Conservation (phyloP, 345 rosid species). For the Lepidium didymum region DNA sequence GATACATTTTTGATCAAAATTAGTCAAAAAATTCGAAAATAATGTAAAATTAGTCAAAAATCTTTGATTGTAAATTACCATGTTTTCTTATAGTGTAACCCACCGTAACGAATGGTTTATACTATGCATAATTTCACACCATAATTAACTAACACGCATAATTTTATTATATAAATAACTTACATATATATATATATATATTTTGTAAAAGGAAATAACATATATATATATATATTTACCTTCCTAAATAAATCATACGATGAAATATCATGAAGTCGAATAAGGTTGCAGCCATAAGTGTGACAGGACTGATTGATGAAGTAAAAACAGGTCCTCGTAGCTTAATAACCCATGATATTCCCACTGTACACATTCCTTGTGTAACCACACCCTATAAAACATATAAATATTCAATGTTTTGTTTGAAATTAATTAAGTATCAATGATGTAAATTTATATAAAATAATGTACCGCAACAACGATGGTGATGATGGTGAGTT, state of each 20-base stretch:
- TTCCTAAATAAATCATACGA: conserved; percentile 23
- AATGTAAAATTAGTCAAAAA: too few relatives aligned
- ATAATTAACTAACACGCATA: background rate
- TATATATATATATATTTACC: too few relatives aligned
- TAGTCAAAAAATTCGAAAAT: too few relatives aligned
- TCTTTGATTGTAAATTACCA: too few relatives aligned
- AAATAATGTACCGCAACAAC: conserved; percentile 31
- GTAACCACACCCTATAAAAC: conserved; percentile 24
- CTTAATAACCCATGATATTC: conserved; percentile 40
- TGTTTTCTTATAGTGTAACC: too few relatives aligned
- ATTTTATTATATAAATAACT: background rate
- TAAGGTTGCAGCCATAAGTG: conserved; percentile 22
- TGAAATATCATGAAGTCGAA: conserved; percentile 28
- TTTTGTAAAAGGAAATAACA: too few relatives aligned
- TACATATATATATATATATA: too few relatives aligned
- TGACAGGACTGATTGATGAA: conserved; percentile 35
- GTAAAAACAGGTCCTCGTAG: conserved; percentile 41
- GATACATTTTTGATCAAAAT: too few relatives aligned
- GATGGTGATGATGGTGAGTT: conserved; percentile 34
- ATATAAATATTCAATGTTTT: background rate
- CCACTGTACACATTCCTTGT: conserved; percentile 39
- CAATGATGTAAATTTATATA: background rate
- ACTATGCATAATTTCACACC: too few relatives aligned
- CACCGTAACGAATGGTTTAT: too few relatives aligned
- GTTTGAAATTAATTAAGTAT: too few relatives aligned